Conservation (phyloP, 805 yeast genomes). For the Starmerella stigmatis region DNA sequence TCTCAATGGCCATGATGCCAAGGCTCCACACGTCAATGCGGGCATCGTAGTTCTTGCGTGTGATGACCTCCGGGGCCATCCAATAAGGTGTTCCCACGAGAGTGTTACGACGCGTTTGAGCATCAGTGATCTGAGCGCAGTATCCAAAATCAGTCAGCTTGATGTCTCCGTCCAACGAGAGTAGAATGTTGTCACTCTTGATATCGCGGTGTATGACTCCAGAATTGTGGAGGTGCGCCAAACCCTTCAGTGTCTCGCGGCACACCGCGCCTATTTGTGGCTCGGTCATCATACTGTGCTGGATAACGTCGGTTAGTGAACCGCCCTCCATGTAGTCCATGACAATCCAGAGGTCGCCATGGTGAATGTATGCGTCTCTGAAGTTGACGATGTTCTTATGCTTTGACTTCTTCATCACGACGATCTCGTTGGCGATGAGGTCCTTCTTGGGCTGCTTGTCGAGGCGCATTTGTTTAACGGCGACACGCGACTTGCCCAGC, state of each 20-base stretch:
- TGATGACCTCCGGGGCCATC: conserved; percentile 99
- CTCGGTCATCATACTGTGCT: conserved; percentile 75
- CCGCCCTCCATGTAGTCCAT: conserved; percentile 99
- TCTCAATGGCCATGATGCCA: conserved; percentile 96
- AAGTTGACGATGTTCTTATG: conserved; percentile 92
- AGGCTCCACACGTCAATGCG: conserved; percentile 97
- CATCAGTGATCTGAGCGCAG: conserved; percentile 85
- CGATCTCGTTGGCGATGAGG: conserved; percentile 82
- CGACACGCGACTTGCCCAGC: conserved; percentile 43
- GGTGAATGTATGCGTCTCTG: conserved; percentile 69
- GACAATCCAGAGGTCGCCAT: conserved; percentile 70
- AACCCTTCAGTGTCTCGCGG: conserved; percentile 77
- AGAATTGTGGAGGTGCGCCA: conserved; percentile 76
- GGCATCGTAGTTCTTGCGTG: conserved; percentile 89
- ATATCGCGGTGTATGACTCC: conserved; percentile 95
- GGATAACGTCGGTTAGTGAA: conserved; percentile 86
- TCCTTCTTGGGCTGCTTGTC: conserved; percentile 95
- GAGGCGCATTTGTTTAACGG: conserved; percentile 92
- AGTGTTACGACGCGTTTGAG: conserved; percentile 80
- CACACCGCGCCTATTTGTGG: conserved; percentile 93
- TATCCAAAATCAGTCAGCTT: conserved; percentile 93
- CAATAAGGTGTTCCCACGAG: conserved; percentile 99
- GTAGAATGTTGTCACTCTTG: conserved; percentile 82
- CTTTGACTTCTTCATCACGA: conserved; percentile 86
- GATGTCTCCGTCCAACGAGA: conserved; percentile 76